Conservation (phyloP, 176 grass and related monocot species). For the Triticum monococcum region DNA sequence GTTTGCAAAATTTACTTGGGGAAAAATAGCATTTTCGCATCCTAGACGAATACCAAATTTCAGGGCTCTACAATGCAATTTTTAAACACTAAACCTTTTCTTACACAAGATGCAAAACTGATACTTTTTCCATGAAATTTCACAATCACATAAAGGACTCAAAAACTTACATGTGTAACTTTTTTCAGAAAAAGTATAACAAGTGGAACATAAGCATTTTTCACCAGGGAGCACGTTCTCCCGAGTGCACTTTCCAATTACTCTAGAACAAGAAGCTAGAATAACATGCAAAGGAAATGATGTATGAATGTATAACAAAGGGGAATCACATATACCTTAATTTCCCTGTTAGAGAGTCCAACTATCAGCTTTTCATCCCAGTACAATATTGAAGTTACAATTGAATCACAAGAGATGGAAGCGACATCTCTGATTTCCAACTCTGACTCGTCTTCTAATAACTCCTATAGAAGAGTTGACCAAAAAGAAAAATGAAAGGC, state of each 20-base stretch:
- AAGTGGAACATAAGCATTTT: not conserved
- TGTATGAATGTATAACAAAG: not conserved
- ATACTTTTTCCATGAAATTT: not conserved
- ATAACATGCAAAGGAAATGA: not conserved
- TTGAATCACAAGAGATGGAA: constrained; percentile 71
- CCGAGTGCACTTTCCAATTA: not conserved
- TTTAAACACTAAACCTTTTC: not conserved
- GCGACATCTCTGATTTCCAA: constrained; percentile 62
- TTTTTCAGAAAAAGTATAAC: not conserved
- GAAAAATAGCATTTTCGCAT: not conserved
- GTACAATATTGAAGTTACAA: constrained; percentile 75
- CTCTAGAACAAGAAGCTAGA: not conserved
- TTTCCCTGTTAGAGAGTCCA: constrained; percentile 74
- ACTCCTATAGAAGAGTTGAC: constrained; percentile 40
- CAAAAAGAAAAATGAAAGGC: constrained; percentile 2
- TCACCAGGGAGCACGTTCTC: not conserved
- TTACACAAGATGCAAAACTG: not conserved
- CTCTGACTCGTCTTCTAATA: constrained; percentile 65
- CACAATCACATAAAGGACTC: not conserved
- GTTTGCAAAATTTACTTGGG: not conserved
- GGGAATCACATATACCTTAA: constrained; percentile 57
- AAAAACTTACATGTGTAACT: not conserved
- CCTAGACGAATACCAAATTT: not conserved
- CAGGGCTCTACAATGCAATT: not conserved
- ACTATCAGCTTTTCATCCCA: constrained; percentile 70